Conservation (phyloP, 495 filamentous ascomycete species). For the Bryoglossum gracile region DNA sequence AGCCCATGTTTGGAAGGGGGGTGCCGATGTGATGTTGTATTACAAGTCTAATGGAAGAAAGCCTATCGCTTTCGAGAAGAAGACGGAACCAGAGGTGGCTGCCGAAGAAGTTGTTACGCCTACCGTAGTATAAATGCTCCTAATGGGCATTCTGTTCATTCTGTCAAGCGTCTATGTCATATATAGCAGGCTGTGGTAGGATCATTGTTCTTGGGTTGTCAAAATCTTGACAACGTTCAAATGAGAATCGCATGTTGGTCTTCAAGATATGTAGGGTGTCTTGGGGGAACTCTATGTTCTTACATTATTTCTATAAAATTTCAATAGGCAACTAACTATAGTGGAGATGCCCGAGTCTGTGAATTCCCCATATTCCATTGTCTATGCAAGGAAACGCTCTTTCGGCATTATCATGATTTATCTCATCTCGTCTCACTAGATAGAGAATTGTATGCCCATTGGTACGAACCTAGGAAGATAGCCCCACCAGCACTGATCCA, state of each 20-base stretch:
- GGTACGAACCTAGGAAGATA: conserved; percentile 93
- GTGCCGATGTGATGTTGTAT: conserved; percentile 79
- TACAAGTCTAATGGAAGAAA: conserved; percentile 88
- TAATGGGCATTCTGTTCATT: not conserved
- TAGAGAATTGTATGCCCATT: conserved; percentile 52
- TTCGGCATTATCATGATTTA: too few relatives aligned
- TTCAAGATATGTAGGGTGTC: too few relatives aligned
- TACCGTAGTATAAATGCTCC: not conserved
- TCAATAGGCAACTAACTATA: not conserved
- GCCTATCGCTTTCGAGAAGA: conserved; percentile 19
- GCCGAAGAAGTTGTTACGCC: too few relatives aligned
- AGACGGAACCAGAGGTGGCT: not conserved
- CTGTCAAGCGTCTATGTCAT: not conserved
- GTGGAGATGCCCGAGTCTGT: not conserved
- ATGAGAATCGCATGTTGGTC: too few relatives aligned
- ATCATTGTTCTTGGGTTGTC: too few relatives aligned
- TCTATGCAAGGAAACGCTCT: too few relatives aligned
- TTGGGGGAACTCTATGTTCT: not conserved
- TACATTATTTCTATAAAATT: not conserved
- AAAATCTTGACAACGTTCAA: too few relatives aligned
- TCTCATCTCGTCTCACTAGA: conserved; percentile 3
- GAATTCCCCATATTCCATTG: too few relatives aligned
- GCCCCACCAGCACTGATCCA: conserved; percentile 95
- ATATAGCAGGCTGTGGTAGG: too few relatives aligned
- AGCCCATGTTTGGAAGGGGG: conserved; percentile 85